These are phyloP conservation scores for Leccinum variicolor DNA, from an alignment of 768 basidiomycete species.

Conservation along the genomic window DNA sequence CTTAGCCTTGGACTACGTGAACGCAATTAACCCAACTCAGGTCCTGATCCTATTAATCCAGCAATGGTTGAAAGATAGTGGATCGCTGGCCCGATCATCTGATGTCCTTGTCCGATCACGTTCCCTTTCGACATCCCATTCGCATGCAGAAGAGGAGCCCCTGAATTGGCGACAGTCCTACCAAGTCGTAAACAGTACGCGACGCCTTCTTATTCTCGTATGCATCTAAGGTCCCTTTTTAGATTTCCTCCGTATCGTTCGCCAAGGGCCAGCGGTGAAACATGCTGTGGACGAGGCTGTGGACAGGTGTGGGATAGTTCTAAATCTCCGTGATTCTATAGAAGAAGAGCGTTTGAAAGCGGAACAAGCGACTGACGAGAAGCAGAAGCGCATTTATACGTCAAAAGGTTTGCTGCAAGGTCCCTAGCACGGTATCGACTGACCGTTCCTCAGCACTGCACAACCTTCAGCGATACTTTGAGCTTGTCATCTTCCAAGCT, in stretches of 20 bases:
- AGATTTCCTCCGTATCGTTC: constrained; percentile 84
- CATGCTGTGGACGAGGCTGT: constrained; percentile 82
- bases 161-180: constrained; percentile 59
- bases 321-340: constrained; percentile 86
- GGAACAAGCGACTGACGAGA: constrained; percentile 72
- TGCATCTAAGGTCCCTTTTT: constrained; percentile 6
- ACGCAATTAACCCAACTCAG: constrained; percentile 32
- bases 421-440: not conserved
- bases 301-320: constrained; percentile 78
- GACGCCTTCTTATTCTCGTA: not conserved
- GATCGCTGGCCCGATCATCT: constrained; percentile 29
- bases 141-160: constrained; percentile 28
- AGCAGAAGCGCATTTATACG: constrained; percentile 59
- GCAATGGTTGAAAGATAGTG: constrained; percentile 64
- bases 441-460: constrained; percentile 53
- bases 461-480: constrained; percentile 81
- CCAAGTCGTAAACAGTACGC: constrained; percentile 86
- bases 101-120: constrained; percentile 34
- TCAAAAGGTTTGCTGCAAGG: constrained; percentile 57
- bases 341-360: constrained; percentile 78
- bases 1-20: not conserved
- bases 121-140: constrained; percentile 40
- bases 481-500: constrained; percentile 85
- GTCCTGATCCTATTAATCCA: constrained; percentile 81
- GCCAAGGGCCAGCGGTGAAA: constrained; percentile 86